These are phyloP conservation scores for Neofusicoccum parvum DNA, from an alignment of 2,329 filamentous ascomycete genomes.

Conservation along the genomic window DNA sequence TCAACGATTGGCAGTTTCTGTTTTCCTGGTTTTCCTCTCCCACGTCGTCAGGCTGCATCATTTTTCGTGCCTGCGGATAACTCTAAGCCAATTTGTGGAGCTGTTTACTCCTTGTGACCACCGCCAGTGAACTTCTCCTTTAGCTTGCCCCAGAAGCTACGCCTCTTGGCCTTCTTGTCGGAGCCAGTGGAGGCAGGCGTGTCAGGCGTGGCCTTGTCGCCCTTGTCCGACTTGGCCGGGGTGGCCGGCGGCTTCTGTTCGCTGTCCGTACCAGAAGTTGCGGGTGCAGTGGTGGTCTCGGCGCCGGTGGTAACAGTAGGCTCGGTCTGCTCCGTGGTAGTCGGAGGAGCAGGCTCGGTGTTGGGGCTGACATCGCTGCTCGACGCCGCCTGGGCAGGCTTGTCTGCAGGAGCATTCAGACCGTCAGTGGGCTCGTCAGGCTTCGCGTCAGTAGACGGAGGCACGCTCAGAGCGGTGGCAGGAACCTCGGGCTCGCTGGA, in stretches of 20 bases:
- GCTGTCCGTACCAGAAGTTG: slow-evolving; percentile 20
- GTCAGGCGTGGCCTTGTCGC: slow-evolving; percentile 1
- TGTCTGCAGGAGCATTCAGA: slow-evolving; percentile 41
- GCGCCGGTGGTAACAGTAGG: slow-evolving; percentile 45
- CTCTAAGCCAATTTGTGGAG: not conserved
- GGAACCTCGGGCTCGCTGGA: slow-evolving; percentile 31
- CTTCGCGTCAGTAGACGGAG: slow-evolving; percentile 2
- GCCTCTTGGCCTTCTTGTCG: slow-evolving; percentile 49
- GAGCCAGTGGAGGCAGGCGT: slow-evolving; percentile 28
- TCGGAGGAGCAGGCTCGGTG: slow-evolving; percentile 35
- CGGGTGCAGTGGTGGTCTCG: slow-evolving; percentile 36
- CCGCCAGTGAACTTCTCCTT: slow-evolving; percentile 48
- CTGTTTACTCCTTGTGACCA: slow-evolving; percentile 16
- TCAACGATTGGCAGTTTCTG: slow-evolving; percentile 8
- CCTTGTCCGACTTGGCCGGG: slow-evolving; percentile 27
- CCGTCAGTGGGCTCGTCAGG: slow-evolving; percentile 18
- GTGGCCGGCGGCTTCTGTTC: slow-evolving; percentile 23
- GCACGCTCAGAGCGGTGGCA: slow-evolving; percentile 2
- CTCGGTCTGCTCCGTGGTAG: slow-evolving; percentile 36
- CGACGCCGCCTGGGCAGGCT: slow-evolving; percentile 32
- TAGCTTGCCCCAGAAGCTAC: slow-evolving; percentile 51
- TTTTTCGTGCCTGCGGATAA: not conserved
- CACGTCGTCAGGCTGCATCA: not conserved
- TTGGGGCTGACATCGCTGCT: slow-evolving; percentile 47
- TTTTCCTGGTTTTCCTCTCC: not conserved